Conservation (phyloP, 2,329 filamentous ascomycete genomes). For the Colletotrichum echinochloae region DNA sequence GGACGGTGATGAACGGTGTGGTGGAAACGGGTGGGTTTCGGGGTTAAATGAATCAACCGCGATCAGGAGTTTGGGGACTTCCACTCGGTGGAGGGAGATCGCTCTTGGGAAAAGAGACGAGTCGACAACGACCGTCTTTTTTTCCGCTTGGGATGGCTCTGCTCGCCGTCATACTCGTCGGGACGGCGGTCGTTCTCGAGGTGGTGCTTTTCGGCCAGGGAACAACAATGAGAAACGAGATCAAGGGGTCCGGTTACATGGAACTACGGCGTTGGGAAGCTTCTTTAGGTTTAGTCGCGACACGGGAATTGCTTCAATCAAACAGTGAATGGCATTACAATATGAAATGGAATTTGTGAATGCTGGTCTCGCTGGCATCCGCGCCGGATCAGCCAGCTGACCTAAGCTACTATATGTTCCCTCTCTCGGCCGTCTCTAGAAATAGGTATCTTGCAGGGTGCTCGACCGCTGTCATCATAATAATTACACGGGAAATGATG, state of each 20-base stretch:
- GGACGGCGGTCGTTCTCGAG: not conserved
- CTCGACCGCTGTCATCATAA: slow-evolving; percentile 27
- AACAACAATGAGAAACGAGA: not conserved
- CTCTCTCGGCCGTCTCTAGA: slow-evolving; percentile 17
- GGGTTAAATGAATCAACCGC: not conserved
- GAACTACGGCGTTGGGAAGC: not conserved
- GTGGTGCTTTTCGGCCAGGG: not conserved
- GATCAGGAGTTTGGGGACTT: not conserved
- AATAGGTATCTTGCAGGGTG: slow-evolving; percentile 24
- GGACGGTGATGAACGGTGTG: not conserved
- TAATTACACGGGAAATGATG: slow-evolving; percentile 25
- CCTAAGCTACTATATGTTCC: slow-evolving; percentile 37
- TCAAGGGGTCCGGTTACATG: not conserved
- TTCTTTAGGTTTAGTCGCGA: not conserved
- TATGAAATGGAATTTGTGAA: not conserved
- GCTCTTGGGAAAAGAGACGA: not conserved
- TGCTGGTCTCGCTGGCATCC: slow-evolving; percentile 29
- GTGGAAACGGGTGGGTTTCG: not conserved
- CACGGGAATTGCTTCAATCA: not conserved
- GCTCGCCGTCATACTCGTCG: not conserved
- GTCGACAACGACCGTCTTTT: not conserved
- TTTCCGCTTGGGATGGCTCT: not conserved
- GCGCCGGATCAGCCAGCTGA: slow-evolving; percentile 42
- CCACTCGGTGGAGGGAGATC: not conserved
- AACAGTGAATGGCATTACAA: not conserved